phyloP scores from a whole-genome alignment of 371 early-diverging fungal species.

The Apophysomyces variabilis region DNA sequence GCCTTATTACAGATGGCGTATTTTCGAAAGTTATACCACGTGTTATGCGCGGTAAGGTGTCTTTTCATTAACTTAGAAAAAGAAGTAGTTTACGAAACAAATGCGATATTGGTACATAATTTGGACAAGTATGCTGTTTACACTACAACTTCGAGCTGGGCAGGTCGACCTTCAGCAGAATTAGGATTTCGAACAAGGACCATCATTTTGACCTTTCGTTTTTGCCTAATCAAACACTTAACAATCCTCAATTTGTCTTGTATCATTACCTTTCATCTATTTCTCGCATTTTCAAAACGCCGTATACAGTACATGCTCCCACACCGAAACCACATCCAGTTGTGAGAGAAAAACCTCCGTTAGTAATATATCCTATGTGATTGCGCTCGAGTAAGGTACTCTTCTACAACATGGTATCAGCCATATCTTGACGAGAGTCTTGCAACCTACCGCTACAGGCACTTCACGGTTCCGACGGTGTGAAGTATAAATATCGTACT shows the following conservation, averaged over 20 bases:
- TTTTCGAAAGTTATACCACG: no score
- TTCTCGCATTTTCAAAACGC: constrained; percentile 34
- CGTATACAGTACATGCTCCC: constrained; percentile 57
- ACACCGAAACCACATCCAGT: constrained; percentile 69
- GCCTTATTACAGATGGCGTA: no score
- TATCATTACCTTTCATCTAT: constrained; percentile 35
- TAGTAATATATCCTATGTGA: constrained; percentile 75
- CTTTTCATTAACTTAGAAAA: no score
- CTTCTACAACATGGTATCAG: constrained; percentile 1
- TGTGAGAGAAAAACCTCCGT: constrained; percentile 70
- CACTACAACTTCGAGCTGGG: constrained; percentile 40
- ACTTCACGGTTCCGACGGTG: no score
- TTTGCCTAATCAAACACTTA: constrained; percentile 25
- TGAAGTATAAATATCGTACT: constrained; percentile 23
- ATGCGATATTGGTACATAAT: no score
- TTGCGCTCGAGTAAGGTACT: constrained; percentile 22
- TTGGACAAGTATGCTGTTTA: neutral
- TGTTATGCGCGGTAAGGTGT: no score
- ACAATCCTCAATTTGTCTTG: neutral
- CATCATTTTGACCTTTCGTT: constrained; percentile 41
- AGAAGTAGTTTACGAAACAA: no score
- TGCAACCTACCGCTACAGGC: neutral
- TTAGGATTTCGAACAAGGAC: constrained; percentile 59
- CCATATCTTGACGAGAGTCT: neutral
- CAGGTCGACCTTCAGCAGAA: constrained; percentile 55